Conservation (phyloP, 129 eudicot species). For the Centrapalus pauciflorus region DNA sequence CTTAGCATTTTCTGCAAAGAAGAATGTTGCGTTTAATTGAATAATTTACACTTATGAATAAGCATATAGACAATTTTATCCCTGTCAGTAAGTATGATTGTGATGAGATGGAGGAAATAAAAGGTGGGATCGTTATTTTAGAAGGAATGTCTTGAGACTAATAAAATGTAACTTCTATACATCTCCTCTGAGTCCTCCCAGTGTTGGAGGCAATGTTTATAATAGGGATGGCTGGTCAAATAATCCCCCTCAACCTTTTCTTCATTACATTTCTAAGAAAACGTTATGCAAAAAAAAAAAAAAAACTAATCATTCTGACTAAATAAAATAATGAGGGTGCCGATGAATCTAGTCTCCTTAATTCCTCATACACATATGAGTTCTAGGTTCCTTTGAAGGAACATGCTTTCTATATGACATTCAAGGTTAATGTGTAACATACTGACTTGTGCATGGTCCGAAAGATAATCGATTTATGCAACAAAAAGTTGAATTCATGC, state of each 20-base stretch:
- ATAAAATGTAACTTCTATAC: not conserved
- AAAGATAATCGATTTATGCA: not conserved
- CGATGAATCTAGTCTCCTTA: not conserved
- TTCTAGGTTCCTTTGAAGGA: not conserved
- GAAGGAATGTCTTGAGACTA: not conserved
- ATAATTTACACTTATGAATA: no score
- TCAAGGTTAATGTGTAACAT: not conserved
- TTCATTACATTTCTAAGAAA: not conserved
- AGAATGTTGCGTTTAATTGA: no score
- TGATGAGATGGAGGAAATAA: not conserved
- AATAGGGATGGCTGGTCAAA: not conserved
- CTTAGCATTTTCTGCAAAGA: no score
- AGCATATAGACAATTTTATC: not conserved
- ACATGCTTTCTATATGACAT: not conserved
- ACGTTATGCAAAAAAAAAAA: not conserved
- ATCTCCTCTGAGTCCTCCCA: not conserved
- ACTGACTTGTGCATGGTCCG: not conserved
- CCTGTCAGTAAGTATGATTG: not conserved
- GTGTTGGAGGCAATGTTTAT: not conserved
- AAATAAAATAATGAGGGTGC: not conserved
- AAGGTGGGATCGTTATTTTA: not conserved
- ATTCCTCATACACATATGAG: not conserved
- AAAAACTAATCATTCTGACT: not conserved
- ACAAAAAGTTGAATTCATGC: not conserved
- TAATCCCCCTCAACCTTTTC: not conserved